Conservation (phyloP, 148 eudicot genomes). For the Nepenthes gracilis region DNA sequence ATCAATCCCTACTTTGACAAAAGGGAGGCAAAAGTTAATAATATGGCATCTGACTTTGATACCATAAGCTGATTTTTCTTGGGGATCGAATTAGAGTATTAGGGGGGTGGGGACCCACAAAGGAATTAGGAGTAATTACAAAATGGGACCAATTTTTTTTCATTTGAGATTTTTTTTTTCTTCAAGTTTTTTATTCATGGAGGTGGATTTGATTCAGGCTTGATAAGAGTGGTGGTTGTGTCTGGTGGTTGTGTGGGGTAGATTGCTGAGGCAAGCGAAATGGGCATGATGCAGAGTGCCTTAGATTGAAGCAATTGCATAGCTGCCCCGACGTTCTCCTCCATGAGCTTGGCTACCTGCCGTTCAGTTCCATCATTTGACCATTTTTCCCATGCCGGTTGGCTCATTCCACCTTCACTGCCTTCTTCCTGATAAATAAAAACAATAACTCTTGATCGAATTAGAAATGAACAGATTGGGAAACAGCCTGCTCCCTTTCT, state of each 20-base stretch:
- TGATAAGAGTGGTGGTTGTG: constrained; percentile 37
- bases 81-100: constrained; percentile 11
- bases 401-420: constrained; percentile 56
- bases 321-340: constrained; percentile 93
- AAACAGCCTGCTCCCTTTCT: no score
- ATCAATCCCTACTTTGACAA: constrained; percentile 33
- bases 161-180: not conserved
- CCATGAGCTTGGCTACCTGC: constrained; percentile 97
- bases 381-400: constrained; percentile 97
- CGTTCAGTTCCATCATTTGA: constrained; percentile 95
- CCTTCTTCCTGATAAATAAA: constrained; percentile 49
- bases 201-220: constrained; percentile 66
- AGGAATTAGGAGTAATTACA: constrained; percentile 10
- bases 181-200: constrained; percentile 15
- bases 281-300: constrained; percentile 96
- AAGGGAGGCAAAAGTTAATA: constrained; percentile 22
- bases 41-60: constrained; percentile 43
- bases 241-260: constrained; percentile 81
- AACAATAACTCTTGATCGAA: not conserved
- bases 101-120: constrained; percentile 5
- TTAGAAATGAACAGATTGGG: not conserved
- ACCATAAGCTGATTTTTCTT: constrained; percentile 17
- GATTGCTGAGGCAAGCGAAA: constrained; percentile 90
- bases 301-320: constrained; percentile 97
- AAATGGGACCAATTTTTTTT: not conserved